These are phyloP conservation scores for Gryganskiella cystojenkinii DNA, from an alignment of 192 early-diverging fungal species.

Conservation along the genomic window DNA sequence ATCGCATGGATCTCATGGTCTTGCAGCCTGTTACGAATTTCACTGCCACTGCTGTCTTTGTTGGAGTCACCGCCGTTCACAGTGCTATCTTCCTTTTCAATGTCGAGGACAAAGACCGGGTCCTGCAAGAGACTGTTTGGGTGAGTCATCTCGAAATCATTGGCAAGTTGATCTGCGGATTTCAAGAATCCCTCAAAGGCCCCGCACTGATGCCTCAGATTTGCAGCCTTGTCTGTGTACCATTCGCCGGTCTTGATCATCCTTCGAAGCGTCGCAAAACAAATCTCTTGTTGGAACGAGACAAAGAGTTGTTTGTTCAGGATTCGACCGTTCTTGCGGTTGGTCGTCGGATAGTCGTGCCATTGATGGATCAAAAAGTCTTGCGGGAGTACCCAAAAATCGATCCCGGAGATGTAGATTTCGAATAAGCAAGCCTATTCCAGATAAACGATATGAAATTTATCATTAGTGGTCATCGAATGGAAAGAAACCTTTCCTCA, in stretches of 20 bases:
- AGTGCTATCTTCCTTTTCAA: neutral
- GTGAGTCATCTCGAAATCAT: conserved; percentile 35
- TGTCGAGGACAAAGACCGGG: conserved; percentile 24
- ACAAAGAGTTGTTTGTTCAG: conserved; percentile 69
- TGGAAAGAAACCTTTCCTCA: neutral
- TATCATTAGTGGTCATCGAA: no score
- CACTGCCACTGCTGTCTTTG: neutral
- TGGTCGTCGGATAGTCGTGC: conserved; percentile 64
- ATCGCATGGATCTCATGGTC: neutral
- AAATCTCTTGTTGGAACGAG: conserved; percentile 64
- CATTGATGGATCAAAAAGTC: conserved; percentile 72
- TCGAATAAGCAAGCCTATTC: conserved; percentile 66
- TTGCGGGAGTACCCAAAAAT: conserved; percentile 69
- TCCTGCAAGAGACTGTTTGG: conserved; percentile 28
- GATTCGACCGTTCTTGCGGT: conserved; percentile 61
- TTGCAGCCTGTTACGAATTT: neutral
- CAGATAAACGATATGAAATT: neutral
- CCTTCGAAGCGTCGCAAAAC: conserved; percentile 54
- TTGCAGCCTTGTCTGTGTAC: conserved; percentile 57
- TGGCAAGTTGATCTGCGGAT: conserved; percentile 37
- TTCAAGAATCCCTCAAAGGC: conserved; percentile 34
- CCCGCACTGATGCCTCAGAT: conserved; percentile 57
- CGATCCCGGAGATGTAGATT: conserved; percentile 67
- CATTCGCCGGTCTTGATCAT: conserved; percentile 62
- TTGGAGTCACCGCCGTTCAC: neutral